These are phyloP conservation scores for Withania somnifera DNA, from an alignment of 305 asterid species.

Conservation along the genomic window DNA sequence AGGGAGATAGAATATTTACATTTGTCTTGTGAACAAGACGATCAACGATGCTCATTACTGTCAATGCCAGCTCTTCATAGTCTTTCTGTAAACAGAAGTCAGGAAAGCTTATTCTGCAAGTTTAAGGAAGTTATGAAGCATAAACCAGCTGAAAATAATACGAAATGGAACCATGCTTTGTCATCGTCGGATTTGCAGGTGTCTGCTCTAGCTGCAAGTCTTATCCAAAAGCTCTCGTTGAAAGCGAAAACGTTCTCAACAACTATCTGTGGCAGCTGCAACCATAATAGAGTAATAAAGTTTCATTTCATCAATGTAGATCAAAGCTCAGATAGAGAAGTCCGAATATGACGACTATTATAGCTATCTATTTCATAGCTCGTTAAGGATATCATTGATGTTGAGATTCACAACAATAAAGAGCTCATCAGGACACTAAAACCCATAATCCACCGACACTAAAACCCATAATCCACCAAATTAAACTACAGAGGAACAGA, in stretches of 20 bases:
- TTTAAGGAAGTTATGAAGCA: conserved; percentile 3
- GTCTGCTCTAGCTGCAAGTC: conserved; percentile 84
- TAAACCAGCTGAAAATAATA: conserved; percentile 9
- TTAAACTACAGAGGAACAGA: background rate
- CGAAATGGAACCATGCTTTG: conserved; percentile 49
- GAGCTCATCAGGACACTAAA: background rate
- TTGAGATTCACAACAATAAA: background rate
- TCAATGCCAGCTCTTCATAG: conserved; percentile 76
- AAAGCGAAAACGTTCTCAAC: conserved; percentile 89
- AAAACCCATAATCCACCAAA: background rate
- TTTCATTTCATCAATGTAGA: background rate
- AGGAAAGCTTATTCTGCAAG: conserved; percentile 9
- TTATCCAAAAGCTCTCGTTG: conserved; percentile 86
- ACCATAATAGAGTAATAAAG: conserved; percentile 1
- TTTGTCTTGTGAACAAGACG: conserved; percentile 75
- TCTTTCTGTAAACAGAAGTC: conserved; percentile 53
- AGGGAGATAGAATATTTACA: conserved; percentile 20
- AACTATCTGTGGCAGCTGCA: conserved; percentile 69
- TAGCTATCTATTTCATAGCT: background rate
- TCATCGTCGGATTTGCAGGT: conserved; percentile 95
- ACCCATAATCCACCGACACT: background rate
- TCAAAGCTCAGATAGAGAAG: background rate
- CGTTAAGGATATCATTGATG: background rate
- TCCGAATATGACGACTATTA: background rate
- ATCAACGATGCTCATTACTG: conserved; percentile 68